Percentiles rank a stretch among this genome's conserved stretches.
These are phyloP conservation scores for Lentinula raphanica DNA, from an alignment of 768 basidiomycete species.

Conservation along the genomic window DNA sequence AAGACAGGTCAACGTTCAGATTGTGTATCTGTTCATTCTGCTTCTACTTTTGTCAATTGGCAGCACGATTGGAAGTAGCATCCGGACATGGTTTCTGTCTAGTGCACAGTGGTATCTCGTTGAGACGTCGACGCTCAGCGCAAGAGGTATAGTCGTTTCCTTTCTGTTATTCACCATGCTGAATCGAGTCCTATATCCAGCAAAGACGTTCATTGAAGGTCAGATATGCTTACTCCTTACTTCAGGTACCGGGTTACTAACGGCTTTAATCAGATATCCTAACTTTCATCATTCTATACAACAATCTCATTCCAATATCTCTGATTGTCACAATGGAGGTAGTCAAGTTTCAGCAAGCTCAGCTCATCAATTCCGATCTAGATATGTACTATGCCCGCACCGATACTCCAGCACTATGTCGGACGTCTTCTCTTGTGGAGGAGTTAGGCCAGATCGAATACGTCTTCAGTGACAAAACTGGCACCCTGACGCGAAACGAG, in stretches of 20 bases:
- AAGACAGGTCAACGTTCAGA: conserved; percentile 92
- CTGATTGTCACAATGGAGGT: conserved; percentile 99
- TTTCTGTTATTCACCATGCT: conserved; percentile 6
- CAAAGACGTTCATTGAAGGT: conserved; percentile 82
- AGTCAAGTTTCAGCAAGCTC: conserved; percentile 97
- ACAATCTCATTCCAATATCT: conserved; percentile 98
- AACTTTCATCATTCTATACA: conserved; percentile 98
- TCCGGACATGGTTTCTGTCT: conserved; percentile 88
- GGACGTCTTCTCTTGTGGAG: conserved; percentile 97
- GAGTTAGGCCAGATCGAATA: conserved; percentile 98
- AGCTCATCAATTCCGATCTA: conserved; percentile 93
- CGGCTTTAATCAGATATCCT: conserved; percentile 65
- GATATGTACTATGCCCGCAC: conserved; percentile 98
- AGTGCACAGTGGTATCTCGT: conserved; percentile 87
- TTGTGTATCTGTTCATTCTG: conserved; percentile 88
- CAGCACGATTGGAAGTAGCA: conserved; percentile 88
- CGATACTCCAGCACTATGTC: conserved; percentile 93
- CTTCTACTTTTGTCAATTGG: conserved; percentile 85
- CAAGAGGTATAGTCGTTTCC: conserved; percentile 45
- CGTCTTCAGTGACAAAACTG: conserved; percentile 92
- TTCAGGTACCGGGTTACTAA: conserved; percentile 9
- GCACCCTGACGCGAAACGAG: conserved; percentile 93
- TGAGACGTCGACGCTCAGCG: conserved; percentile 52
- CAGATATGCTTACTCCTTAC: conserved; percentile 3
- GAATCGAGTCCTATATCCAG: conserved; percentile 28